Base-by-base conservation (phyloP, 352 stramenopile species). In the Pythium rishiriense region DNA sequence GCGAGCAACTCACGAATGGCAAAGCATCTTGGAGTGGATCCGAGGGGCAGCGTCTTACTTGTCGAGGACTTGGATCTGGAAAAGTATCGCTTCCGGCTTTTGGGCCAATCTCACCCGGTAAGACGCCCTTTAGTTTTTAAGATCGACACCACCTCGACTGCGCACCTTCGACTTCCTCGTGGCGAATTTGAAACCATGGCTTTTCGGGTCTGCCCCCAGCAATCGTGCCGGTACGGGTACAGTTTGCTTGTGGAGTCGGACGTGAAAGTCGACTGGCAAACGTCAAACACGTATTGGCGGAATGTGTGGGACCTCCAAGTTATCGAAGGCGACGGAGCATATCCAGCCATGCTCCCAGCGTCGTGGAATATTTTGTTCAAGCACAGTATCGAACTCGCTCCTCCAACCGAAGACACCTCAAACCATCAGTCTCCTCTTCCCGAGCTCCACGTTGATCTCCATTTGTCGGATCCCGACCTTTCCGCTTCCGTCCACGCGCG, bases 291-390 rank as follows among this genome's bases (percentile, higher is more conserved):
- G 10, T 83, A 75, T 31, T 91, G 79, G 82, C 69, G 80, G 19
- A 75, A 76, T 54, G 37, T 76, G 7, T 65, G 51, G 14, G 56
- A 74, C 25, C 35, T 88, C 28, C 69, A 88, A 37, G 78, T 89
- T 7, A 63, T 81, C 25, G 77, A 85, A 35, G 69, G 63, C 14
- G 75, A 85, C 12, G 80, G 82, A 8, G 48, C 52, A 5, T 87
- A 82, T 45, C 75, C 74, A 1, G 69, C 79, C 6, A 64, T 90
- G 66, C 64, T 78, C 8, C 60, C 77, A 0, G 42, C 59, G 1
- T 75, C 75, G 14, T 91, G 81, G 81, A 85, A 85, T 35, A 64
- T 88, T 29, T 29, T 91, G 21, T 81, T 88, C 65, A 90, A 90
- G 46, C 72, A 88, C 33, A 76, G 31, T 2, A 74, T 90, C 50